Evolutionary conservation across 2,329 filamentous ascomycete species (phyloP), one percentile per base, ranked within the genome.

Genomic region (Cladosporium oxysporum): DNA sequence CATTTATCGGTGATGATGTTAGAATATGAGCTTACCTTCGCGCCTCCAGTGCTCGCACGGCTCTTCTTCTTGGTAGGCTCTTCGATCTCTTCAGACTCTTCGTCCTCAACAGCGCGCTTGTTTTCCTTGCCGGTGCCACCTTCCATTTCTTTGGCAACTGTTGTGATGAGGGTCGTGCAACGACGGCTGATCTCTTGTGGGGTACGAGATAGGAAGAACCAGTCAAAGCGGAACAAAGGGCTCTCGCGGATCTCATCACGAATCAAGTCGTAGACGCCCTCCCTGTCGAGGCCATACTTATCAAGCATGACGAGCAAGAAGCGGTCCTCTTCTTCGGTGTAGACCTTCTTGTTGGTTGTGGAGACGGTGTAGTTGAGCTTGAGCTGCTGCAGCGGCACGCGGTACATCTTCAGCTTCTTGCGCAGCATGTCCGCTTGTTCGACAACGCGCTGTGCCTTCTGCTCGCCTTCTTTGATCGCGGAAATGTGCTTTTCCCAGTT

Each of bases 331-430:
- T 99, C 95, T 77, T 99, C 96, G 0, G 93, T 98, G 77, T 99
- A 99, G 0, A 99, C 93, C 82, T 99, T 99, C 83, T 99, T 99
- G 86, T 99, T 99, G 11, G 96, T 99, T 2, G 95, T 99, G 7
- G 93, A 97, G 31, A 99, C 95, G 0, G 93, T 97, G 80, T 99
- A 99, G 81, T 97, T 98, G 82, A 99, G 93, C 83, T 97, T 97
- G 74, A 99, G 88, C 79, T 99, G 95, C 78, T 99, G 95, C 18
- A 99, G 85, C 28, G 95, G 96, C 59, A 98, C 94, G n/a, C 95
- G 91, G 77, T 97, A 98, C 83, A 95, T 92, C 73, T 90, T 87
- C 86, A 99, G 91, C 86, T 99, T 99, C 86, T 93, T 96, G 69
- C 90, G 88, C 64, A 99, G 85, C 83, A 98, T 90, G 79, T 96